Evolutionary conservation across 179 eudicot species (phyloP), one percentile per base, ranked within the genome.

Genomic region (Sideroxylon spinosum): DNA sequence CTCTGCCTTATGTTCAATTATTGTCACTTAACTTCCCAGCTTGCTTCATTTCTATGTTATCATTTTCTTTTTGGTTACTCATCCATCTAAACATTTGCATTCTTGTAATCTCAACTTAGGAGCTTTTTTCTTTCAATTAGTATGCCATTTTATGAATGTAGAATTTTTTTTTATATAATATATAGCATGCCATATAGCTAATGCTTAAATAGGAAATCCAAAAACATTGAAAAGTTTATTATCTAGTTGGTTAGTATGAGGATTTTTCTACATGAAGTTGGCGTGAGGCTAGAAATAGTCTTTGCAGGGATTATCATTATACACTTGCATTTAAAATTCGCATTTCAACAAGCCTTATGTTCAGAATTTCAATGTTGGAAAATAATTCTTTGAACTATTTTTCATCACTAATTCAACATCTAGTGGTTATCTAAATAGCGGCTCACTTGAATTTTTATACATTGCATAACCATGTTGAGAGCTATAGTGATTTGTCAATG

Each of bases 401-500:
- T 17, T n/a, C 22, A 19, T 37, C 61, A 62, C 76, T 73, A 82
- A 81, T 78, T 74, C 84, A 28, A 78, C 79, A 20, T 37, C 78
- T 28, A 76, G 76, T 37, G 84, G 75, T 60, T 44, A 50, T 19
- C 78, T 20, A 7, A 50, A 20, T 9, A 5, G 12, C 14, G 62
- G 9, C 25, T 53, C 23, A 12, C n/a, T 37, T 57, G 53, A 37
- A 14, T 56, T 78, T 14, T 14, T n/a, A n/a, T n/a, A n/a, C n/a
- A n/a, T 22, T 48, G 2, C 80, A 85, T 87, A 86, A 85, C 13
- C 89, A 87, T 71, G 84, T 87, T 29, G 89, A 87, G 75, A 86
- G 89, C 71, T 87, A 87, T 75, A 79, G 82, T 68, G 84, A 86
- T 63, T 72, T 86, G 69, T 82, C 89, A 23, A 86, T 87, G 59